phyloP scores from a whole-genome alignment of 192 early-diverging fungal species.

The Coemansia sp. region DNA sequence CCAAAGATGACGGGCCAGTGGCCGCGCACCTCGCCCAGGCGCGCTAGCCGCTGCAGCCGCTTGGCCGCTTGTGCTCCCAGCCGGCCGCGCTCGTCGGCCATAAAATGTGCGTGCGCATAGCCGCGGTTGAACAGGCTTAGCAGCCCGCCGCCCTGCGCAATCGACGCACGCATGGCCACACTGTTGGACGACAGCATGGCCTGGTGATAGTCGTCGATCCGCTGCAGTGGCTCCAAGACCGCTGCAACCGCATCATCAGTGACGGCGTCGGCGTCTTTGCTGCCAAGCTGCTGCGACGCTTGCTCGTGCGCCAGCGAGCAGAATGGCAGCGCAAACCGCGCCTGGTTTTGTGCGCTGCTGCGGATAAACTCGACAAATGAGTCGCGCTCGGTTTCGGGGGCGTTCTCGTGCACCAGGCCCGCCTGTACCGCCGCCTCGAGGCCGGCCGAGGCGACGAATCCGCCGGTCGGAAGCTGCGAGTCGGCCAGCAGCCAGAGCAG shows the following conservation, averaged over 20 bases:
- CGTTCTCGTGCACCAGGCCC: conserved; percentile 47
- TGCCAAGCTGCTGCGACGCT: background rate
- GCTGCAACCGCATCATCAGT: conserved; percentile 11
- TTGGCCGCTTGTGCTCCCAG: conserved; percentile 19
- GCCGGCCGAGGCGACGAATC: conserved; percentile 90
- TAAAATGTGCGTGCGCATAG: conserved; percentile 31
- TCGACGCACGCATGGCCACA: conserved; percentile 44
- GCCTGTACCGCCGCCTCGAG: conserved; percentile 82
- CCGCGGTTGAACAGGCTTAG: conserved; percentile 47
- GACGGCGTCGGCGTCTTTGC: conserved; percentile 13
- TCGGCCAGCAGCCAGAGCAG: conserved; percentile 82
- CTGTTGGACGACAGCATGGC: conserved; percentile 38
- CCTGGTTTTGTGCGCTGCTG: conserved; percentile 64
- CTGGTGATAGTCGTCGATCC: conserved; percentile 31
- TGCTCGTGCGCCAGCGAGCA: conserved; percentile 45
- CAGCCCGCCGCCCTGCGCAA: conserved; percentile 49
- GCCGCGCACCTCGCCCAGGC: conserved; percentile 51
- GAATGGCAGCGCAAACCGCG: conserved; percentile 66
- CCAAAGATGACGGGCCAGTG: conserved; percentile 83
- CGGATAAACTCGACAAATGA: conserved; percentile 52
- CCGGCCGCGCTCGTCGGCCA: conserved; percentile 24
- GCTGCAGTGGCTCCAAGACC: conserved; percentile 6
- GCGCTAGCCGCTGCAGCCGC: conserved; percentile 51
- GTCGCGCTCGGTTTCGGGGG: conserved; percentile 11
- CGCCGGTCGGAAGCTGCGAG: conserved; percentile 90